These are phyloP conservation scores for Dillenia suffruticosa DNA, from an alignment of 164 flowering plant species.

Conservation along the genomic window DNA sequence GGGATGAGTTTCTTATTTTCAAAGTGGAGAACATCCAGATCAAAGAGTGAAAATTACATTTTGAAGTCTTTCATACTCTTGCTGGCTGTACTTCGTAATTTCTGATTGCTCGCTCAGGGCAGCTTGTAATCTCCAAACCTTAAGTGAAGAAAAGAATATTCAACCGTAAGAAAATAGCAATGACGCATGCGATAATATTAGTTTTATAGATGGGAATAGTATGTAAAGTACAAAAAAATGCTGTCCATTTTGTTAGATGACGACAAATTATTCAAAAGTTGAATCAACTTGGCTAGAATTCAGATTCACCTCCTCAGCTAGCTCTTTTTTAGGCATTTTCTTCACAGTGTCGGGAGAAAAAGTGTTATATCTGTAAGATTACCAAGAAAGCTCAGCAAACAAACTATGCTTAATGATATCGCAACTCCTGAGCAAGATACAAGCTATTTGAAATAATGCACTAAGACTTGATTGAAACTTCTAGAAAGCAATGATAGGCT, in stretches of 20 bases:
- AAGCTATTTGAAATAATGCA: background rate
- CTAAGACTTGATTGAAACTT: background rate
- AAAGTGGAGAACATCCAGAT: background rate
- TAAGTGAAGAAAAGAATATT: constrained; percentile 4
- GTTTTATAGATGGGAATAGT: background rate
- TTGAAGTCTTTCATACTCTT: constrained; percentile 86
- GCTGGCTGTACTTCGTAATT: constrained; percentile 84
- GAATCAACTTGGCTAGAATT: background rate
- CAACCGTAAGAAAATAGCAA: background rate
- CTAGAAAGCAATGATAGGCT: background rate
- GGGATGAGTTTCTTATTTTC: no score
- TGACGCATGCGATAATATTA: background rate
- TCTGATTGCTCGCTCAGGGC: constrained; percentile 89
- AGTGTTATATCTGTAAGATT: constrained; percentile 51
- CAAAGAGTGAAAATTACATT: constrained; percentile 51
- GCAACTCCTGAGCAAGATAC: background rate
- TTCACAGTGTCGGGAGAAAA: constrained; percentile 74
- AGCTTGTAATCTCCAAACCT: constrained; percentile 78
- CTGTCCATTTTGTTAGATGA: background rate
- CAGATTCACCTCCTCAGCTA: constrained; percentile 62
- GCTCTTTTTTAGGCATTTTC: constrained; percentile 75
- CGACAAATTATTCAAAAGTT: background rate
- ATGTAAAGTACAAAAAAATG: background rate
- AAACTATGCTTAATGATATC: background rate
- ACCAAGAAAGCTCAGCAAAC: constrained; percentile 5